Evolutionary conservation across 345 rosid species (phyloP).

Genomic region (Stellera chamaejasme): DNA sequence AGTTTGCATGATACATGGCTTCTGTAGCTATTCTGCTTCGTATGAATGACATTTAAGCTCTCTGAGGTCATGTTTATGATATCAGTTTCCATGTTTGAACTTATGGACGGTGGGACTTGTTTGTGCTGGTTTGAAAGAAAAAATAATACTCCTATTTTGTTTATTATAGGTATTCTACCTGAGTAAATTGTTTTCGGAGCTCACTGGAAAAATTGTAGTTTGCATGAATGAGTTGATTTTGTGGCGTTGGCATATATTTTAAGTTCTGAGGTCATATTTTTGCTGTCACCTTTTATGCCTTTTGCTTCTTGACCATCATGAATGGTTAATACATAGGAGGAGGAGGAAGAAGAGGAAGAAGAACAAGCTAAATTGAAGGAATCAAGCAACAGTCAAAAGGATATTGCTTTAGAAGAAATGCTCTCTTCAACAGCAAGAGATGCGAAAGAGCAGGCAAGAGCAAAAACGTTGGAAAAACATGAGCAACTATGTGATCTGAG

Average conservation of each 20-base stretch:
- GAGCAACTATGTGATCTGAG: conserved; percentile 98
- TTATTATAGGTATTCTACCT: no score
- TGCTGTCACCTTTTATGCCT: neutral
- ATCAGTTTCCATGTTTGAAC: no score
- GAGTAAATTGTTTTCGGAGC: no score
- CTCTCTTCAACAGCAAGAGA: conserved; percentile 56
- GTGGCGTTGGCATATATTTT: neutral
- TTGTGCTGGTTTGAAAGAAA: no score
- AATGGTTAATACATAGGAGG: conserved; percentile 43
- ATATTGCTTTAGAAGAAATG: conserved; percentile 83
- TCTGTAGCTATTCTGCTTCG: neutral
- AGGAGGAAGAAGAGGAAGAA: conserved; percentile 85
- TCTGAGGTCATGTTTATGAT: no score
- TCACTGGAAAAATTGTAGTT: neutral
- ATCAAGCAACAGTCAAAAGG: conserved; percentile 52
- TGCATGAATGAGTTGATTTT: no score
- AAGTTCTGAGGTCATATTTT: neutral
- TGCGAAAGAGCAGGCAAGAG: conserved; percentile 62
- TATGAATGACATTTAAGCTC: no score
- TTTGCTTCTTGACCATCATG: conserved; percentile 8
- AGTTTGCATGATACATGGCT: neutral
- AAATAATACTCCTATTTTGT: no score
- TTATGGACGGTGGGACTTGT: no score
- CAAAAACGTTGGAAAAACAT: conserved; percentile 82
- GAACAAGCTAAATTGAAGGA: conserved; percentile 83